Conservation (phyloP, 2,329 filamentous ascomycete genomes). For the Verticillium nubilum region DNA sequence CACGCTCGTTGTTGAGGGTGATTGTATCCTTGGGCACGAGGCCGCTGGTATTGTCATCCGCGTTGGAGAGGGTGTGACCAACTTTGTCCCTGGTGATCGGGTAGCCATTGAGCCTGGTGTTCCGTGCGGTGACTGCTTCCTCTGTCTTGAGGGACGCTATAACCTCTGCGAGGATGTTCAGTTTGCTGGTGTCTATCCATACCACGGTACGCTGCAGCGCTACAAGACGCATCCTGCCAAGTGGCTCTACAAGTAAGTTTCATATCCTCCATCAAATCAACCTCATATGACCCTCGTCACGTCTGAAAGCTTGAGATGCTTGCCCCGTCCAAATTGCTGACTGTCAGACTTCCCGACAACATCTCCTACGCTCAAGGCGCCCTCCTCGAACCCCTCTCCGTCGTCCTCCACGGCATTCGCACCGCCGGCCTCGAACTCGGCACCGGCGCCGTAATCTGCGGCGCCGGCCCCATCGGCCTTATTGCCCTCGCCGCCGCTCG, state of each 20-base stretch:
- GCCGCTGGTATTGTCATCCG: constrained; percentile 55
- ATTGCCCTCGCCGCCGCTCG: constrained; percentile 51
- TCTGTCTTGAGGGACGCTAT: constrained; percentile 54
- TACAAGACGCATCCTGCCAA: constrained; percentile 58
- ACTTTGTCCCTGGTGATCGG: constrained; percentile 53
- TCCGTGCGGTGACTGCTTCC: constrained; percentile 55
- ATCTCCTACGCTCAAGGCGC: constrained; percentile 55
- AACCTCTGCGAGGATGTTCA: constrained; percentile 59
- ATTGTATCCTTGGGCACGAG: constrained; percentile 63
- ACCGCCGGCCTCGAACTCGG: constrained; percentile 48
- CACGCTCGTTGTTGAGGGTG: constrained; percentile 53
- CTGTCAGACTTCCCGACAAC: constrained; percentile 42
- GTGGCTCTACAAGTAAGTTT: constrained; percentile 49
- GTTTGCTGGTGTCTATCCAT: constrained; percentile 57
- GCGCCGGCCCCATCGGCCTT: constrained; percentile 60
- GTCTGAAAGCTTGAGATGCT: no score
- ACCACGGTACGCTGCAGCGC: constrained; percentile 54
- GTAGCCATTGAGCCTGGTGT: constrained; percentile 64
- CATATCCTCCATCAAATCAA: no score
- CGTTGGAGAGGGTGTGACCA: constrained; percentile 47
- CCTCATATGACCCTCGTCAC: no score
- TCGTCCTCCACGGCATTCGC: constrained; percentile 56
- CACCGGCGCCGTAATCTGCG: constrained; percentile 50
- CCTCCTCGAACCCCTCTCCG: constrained; percentile 58
- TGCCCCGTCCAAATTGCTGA: background rate